A percentile compares a stretch with the other conserved stretches of the same genome.
Conservation (phyloP, 805 yeast species). For the Hemisphaericaspora nanyangensis region DNA sequence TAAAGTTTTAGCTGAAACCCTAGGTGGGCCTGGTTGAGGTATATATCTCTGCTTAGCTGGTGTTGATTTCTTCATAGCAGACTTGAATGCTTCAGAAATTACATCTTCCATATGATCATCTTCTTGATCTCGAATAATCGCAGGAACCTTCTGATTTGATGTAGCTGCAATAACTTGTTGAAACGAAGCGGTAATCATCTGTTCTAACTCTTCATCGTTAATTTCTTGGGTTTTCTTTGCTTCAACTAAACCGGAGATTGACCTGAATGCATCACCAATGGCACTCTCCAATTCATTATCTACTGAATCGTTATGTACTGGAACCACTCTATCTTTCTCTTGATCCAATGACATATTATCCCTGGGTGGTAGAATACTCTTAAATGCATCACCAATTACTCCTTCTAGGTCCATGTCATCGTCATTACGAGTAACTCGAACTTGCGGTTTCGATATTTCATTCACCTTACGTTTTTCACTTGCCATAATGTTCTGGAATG, state of each 20-base stretch:
- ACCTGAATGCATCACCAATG: constrained; percentile 36
- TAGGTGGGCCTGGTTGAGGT: neutral
- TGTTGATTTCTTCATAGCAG: constrained; percentile 10
- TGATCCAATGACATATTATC: neutral
- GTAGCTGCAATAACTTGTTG: constrained; percentile 10
- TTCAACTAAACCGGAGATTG: constrained; percentile 2
- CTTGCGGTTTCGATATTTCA: neutral
- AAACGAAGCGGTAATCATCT: constrained; percentile 19
- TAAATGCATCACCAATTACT: constrained; percentile 22
- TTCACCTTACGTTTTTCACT: neutral
- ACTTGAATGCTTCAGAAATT: constrained; percentile 26
- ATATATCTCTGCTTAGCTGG: neutral
- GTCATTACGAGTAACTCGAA: neutral
- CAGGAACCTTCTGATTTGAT: neutral
- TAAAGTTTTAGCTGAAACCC: neutral
- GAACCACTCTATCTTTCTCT: constrained; percentile 6
- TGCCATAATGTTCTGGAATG: neutral
- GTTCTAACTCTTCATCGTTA: constrained; percentile 17
- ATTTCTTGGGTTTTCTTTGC: neutral
- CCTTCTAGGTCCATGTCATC: constrained; percentile 10
- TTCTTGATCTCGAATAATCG: neutral
- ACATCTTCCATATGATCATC: constrained; percentile 22
- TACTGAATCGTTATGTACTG: constrained; percentile 11
- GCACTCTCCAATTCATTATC: constrained; percentile 31
- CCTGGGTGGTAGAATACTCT: constrained; percentile 2